Evolutionary conservation across 345 rosid species (phyloP), one percentile per base, ranked within the genome.

Genomic region (Linum tenue): DNA sequence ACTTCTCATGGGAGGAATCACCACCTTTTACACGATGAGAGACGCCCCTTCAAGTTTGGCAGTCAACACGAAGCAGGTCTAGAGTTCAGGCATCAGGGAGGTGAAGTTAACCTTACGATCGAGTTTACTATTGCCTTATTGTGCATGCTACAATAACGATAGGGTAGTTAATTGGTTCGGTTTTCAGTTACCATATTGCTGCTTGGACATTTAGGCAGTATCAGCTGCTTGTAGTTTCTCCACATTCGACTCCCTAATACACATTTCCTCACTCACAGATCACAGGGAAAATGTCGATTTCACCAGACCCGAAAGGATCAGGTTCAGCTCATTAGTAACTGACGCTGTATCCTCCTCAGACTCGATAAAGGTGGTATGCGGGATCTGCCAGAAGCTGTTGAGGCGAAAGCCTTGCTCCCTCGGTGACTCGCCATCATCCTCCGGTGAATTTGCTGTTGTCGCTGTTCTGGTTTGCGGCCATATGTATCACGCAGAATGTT

Each of bases 391-490:
- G 73, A 84, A 76, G 73, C 75, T 68, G 5, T 60, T 82, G 77
- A 82, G 79, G 64, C 70, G 83, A 60, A 81, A 77, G 70, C 78
- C 85, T 4, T 73, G 63, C 72, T 60, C 76, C 63, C 77, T 69
- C 7, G 84, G 80, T 35, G 72, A 73, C 55, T 15, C 76, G 2
- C 60, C 31, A 22, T 22, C 72, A 42, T 71, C 81, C 36, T 60
- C 79, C 8, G 72, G 75, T 22, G 85, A 82, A 62, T 69, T 70
- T 66, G 63, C 75, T 66, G 82, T 80, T 50, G 86, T 77, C 62
- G 88, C 86, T 41, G 83, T 86, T 75, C 68, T 84, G 67, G 88
- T 77, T 7, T 86, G 91, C 15, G 86, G 91, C 22, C 88, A 86
- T 72, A 75, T 74, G 55, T 86, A 80, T 68, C 91, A 86, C 68